phyloP scores from a whole-genome alignment of 2,329 filamentous ascomycete genomes.

The Penicillium sp. region DNA sequence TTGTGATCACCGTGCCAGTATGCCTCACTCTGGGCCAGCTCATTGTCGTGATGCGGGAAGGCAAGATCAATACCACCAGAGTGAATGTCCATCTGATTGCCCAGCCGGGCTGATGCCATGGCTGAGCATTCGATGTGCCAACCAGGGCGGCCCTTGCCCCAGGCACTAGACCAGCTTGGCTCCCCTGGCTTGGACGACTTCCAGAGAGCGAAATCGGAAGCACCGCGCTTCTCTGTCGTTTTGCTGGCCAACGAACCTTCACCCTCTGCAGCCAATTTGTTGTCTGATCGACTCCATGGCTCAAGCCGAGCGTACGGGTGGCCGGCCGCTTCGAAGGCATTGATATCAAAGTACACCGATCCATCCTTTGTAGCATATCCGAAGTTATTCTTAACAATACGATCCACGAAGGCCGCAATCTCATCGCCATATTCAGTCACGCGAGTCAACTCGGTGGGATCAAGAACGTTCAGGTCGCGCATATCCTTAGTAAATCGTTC shows the following conservation, averaged over 20 bases:
- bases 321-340: constrained; percentile 71
- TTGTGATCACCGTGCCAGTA: constrained; percentile 51
- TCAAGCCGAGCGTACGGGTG: constrained; percentile 78
- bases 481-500: constrained; percentile 82
- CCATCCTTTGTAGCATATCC: constrained; percentile 68
- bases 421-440: constrained; percentile 89
- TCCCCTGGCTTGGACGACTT: constrained; percentile 87
- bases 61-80: constrained; percentile 84
- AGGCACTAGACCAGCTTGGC: constrained; percentile 78
- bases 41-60: constrained; percentile 89
- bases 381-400: constrained; percentile 74
- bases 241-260: constrained; percentile 67
- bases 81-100: constrained; percentile 79
- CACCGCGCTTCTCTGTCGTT: constrained; percentile 59
- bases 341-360: constrained; percentile 90
- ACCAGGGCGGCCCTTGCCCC: constrained; percentile 79
- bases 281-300: constrained; percentile 76
- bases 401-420: constrained; percentile 76
- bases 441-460: constrained; percentile 71
- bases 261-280: constrained; percentile 74
- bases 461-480: constrained; percentile 71
- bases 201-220: constrained; percentile 86
- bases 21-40: constrained; percentile 82
- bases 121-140: constrained; percentile 98
- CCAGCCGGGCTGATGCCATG: constrained; percentile 85